Evolutionary conservation across 2,329 filamentous ascomycete genomes (phyloP), one percentile per base, ranked within the genome.

Genomic region (Colletotrichum cuscutae): DNA sequence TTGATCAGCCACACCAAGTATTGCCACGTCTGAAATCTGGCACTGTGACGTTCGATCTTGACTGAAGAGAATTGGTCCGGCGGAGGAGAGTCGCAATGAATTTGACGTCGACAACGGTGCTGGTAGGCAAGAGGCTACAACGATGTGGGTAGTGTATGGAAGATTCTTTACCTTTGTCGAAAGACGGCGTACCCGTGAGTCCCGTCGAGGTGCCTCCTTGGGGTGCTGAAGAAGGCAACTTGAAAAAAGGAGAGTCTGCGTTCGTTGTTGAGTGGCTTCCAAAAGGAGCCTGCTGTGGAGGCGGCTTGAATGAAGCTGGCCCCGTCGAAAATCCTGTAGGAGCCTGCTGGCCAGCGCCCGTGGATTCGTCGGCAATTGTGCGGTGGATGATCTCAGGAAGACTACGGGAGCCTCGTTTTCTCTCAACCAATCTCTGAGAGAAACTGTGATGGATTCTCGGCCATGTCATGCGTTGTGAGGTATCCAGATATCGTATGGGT

Each of bases 351-450:
- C 32, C n/a, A 22, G 28, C 12, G 1, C 15, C 42, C 9, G 66
- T 73, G 4, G 75, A 35, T 37, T 84, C 81, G 74, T 87, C 86
- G 62, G 82, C 89, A 12, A 91, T 81, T 1, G 89, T 91, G 42
- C 82, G 81, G 75, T 89, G 88, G 35, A 92, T 89, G 26, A 90
- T 82, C 30, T 88, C 82, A 3, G 89, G 85, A 2, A 92, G 81
- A 12, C 87, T 80, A 59, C 83, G 84, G 12, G 81, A 80, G 6
- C 86, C 86, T 30, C 91, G 88, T 78, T 93, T 93, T 61, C 82
- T 83, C 79, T 92, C 91, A 8, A 93, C 90, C 19, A 92, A 78
- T 6, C 76, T 79, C 12, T 84, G 81, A 1, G 90, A 92, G 74
- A 89, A 90, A 19, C 87, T 81, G 75, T 92, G 90, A 35, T 84